Base-by-base conservation (phyloP, 805 yeast species). In the Kregervanrija fluxuum region DNA sequence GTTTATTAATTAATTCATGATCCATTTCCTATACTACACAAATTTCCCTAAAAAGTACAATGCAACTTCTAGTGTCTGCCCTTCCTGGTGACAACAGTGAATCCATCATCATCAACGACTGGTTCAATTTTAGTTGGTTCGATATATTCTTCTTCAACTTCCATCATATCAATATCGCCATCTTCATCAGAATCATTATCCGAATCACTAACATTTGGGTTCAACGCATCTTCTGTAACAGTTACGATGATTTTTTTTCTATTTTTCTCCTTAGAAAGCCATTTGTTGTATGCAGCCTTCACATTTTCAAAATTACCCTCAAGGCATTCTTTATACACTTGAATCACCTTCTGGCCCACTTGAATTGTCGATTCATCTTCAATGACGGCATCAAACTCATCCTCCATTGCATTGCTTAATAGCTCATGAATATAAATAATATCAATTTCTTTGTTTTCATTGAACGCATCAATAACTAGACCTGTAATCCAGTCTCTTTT, bases 401-500 rank as follows among this genome's bases (percentile, higher is more conserved):
- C 99, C 48, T 81, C 80, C 96, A 93, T 87, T 22, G 95, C 93
- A 58, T 85, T 84, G 42, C 85, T 68, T 48, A 93, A 68, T 13
- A 95, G 78, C 57, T 85, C 95, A 65, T 93, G 97, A 28, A 93
- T 77, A 50, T 84, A 75, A 34, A 78, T 80, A 3, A 85, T 70
- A 54, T 89, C 98, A 5, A 91, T 85, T 4, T 76, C 72, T 41
- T 70, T 74, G 39, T 75, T 80, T 8, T 69, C 68, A 37, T 64
- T 70, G 58, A 91, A 93, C 43, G 89, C 70, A 33, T 88, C 97
- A 30, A 89, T 75, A 2, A 91, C 77, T 11, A 86, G 68, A 4
- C 87, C 95, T 4, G 86, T 78, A 51, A 91, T 74, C 99, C 99
- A 93, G 61, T 93, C 99, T 58, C 99, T 74, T 63, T 93, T 93